These are phyloP conservation scores for Aspergillus uvarum DNA, from an alignment of 2,329 filamentous ascomycete genomes.

Conservation along the genomic window DNA sequence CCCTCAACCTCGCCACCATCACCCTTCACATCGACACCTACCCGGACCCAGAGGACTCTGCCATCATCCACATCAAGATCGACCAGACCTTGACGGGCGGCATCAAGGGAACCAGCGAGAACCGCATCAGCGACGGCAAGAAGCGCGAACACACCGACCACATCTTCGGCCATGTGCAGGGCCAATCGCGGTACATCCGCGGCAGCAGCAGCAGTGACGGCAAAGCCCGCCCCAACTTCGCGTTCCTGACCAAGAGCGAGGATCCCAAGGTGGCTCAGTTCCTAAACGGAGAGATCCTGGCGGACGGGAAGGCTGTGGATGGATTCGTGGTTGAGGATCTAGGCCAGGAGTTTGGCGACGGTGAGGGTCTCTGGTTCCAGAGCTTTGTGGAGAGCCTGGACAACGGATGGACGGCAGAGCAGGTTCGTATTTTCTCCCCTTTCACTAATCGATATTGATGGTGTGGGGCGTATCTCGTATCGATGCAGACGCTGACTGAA, in stretches of 20 bases:
- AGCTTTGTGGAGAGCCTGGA: conserved; percentile 51
- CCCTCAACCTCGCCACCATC: conserved; percentile 67
- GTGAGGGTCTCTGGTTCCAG: conserved; percentile 49
- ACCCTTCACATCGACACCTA: conserved; percentile 63
- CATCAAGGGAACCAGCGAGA: conserved; percentile 64
- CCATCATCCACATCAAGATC: conserved; percentile 65
- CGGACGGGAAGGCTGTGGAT: conserved; percentile 57
- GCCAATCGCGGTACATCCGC: conserved; percentile 55
- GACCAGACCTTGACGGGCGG: conserved; percentile 70
- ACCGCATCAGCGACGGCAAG: conserved; percentile 57
- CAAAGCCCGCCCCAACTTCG: conserved; percentile 36
- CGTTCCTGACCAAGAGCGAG: conserved; percentile 41
- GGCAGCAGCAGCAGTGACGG: conserved; percentile 37
- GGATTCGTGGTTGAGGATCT: conserved; percentile 59
- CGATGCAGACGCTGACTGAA: not conserved
- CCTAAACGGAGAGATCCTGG: conserved; percentile 41
- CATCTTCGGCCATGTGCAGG: conserved; percentile 73
- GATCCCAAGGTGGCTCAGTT: conserved; percentile 41
- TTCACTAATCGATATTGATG: not conserved
- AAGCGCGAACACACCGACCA: conserved; percentile 70
- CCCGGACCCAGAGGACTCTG: conserved; percentile 41
- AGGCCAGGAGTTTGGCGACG: conserved; percentile 45
- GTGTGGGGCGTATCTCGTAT: not conserved
- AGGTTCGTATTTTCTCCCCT: conserved; percentile 37
- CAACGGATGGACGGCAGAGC: conserved; percentile 55